phyloP scores from a whole-genome alignment of 2,329 filamentous ascomycete species.

The Clonostachys sp. region DNA sequence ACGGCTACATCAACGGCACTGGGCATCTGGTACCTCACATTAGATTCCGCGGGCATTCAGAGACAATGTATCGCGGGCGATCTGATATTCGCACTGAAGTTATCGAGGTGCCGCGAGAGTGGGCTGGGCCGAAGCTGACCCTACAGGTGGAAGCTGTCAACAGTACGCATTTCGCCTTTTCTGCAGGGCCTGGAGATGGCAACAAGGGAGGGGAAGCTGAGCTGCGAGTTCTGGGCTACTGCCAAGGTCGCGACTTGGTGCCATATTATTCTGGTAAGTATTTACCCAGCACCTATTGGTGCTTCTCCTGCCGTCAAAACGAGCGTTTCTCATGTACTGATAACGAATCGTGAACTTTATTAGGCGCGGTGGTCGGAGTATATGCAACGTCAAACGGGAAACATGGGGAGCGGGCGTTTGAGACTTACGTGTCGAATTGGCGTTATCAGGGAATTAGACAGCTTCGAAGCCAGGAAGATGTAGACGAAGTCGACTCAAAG shows the following conservation, averaged over 20 bases:
- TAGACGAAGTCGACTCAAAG: too few relatives aligned
- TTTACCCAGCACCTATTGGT: background rate
- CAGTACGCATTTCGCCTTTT: slow-evolving; percentile 1
- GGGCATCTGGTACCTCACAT: slow-evolving; percentile 28
- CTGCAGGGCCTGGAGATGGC: slow-evolving; percentile 12
- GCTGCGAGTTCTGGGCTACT: slow-evolving; percentile 21
- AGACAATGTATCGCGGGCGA: background rate
- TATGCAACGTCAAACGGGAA: slow-evolving; percentile 49
- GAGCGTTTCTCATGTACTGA: background rate
- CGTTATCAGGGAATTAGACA: slow-evolving; percentile 23
- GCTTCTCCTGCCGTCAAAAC: too few relatives aligned
- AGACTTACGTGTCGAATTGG: slow-evolving; percentile 41
- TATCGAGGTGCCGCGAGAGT: background rate
- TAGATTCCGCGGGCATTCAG: slow-evolving; percentile 37
- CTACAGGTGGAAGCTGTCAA: slow-evolving; percentile 1
- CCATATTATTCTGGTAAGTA: slow-evolving; percentile 6
- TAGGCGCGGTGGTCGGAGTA: slow-evolving; percentile 41
- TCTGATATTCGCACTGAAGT: background rate
- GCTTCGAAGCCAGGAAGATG: background rate
- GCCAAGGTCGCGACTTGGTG: slow-evolving; percentile 31
- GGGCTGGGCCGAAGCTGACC: background rate
- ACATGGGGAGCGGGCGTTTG: slow-evolving; percentile 23
- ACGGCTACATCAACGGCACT: background rate
- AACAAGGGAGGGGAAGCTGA: slow-evolving; percentile 20
- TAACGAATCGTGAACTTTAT: background rate